These are phyloP conservation scores for Russula compacta DNA, from an alignment of 768 basidiomycete species.

Conservation along the genomic window DNA sequence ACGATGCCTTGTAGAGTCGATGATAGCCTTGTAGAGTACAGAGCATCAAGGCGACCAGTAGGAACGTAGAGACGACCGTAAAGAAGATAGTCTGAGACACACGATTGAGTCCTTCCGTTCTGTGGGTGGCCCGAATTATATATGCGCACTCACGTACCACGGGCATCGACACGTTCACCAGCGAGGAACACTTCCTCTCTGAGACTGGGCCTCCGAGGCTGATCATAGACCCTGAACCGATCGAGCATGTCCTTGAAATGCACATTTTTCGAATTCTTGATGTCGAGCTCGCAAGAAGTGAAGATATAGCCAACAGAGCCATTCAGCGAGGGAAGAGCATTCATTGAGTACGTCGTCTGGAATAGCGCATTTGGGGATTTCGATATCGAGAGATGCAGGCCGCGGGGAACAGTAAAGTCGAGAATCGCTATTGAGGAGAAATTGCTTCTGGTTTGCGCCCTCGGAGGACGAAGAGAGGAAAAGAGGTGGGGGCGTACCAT, in stretches of 20 bases:
- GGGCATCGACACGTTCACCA: conserved; percentile 65
- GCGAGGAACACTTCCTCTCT: conserved; percentile 76
- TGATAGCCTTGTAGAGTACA: conserved; percentile 76
- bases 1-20: conserved; percentile 75
- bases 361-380: conserved; percentile 87
- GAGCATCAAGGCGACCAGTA: conserved; percentile 76
- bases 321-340: conserved; percentile 85
- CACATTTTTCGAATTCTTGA: conserved; percentile 59
- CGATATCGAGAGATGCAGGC: conserved; percentile 69
- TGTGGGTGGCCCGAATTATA: neutral
- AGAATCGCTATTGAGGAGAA: conserved; percentile 54
- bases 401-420: conserved; percentile 82
- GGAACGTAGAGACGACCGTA: conserved; percentile 91
- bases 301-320: conserved; percentile 93
- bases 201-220: conserved; percentile 68
- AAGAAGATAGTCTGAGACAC: conserved; percentile 70
- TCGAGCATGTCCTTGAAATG: conserved; percentile 86
- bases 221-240: conserved; percentile 75
- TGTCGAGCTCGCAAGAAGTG: conserved; percentile 73
- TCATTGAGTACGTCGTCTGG: conserved; percentile 87
- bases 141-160: conserved; percentile 42
- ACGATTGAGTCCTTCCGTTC: neutral
- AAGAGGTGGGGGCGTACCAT: conserved; percentile 41
- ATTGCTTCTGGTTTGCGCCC: neutral
- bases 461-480: neutral